phyloP scores from a whole-genome alignment of 2,329 filamentous ascomycete species.

The Bipolaris oryzae region DNA sequence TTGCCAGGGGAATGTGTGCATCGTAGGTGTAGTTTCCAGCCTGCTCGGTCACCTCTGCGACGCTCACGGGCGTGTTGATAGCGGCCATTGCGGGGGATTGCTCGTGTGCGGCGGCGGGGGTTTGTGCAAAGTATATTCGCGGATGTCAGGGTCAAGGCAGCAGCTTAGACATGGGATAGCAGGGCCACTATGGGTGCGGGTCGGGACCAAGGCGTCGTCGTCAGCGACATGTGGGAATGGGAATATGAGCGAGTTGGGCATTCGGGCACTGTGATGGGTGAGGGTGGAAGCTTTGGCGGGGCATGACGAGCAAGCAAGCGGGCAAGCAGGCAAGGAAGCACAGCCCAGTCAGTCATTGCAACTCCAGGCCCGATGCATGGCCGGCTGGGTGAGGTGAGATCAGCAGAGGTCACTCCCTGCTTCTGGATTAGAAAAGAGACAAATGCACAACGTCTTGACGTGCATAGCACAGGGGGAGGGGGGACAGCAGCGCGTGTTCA shows the following conservation, averaged over 20 bases:
- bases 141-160: conserved; percentile 5
- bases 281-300: conserved; percentile 33
- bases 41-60: conserved; percentile 76
- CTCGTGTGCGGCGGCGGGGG: not conserved
- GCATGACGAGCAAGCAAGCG: conserved; percentile 18
- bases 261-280: conserved; percentile 33
- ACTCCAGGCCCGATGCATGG: not conserved
- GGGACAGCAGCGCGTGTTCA: conserved; percentile 29
- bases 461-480: conserved; percentile 12
- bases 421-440: not conserved
- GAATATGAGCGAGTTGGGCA: conserved; percentile 11
- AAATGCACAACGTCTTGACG: not conserved
- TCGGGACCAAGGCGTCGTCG: conserved; percentile 36
- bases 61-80: conserved; percentile 64
- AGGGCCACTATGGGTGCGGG: conserved; percentile 30
- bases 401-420: not conserved
- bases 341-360: not conserved
- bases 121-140: not conserved
- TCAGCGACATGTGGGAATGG: conserved; percentile 27
- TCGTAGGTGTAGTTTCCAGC: conserved; percentile 85
- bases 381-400: not conserved
- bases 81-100: conserved; percentile 34
- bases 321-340: conserved; percentile 3
- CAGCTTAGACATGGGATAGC: conserved; percentile 3
- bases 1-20: conserved; percentile 73